These are phyloP conservation scores for Blastobotrys parvus DNA, from an alignment of 805 yeast genomes.

Conservation along the genomic window DNA sequence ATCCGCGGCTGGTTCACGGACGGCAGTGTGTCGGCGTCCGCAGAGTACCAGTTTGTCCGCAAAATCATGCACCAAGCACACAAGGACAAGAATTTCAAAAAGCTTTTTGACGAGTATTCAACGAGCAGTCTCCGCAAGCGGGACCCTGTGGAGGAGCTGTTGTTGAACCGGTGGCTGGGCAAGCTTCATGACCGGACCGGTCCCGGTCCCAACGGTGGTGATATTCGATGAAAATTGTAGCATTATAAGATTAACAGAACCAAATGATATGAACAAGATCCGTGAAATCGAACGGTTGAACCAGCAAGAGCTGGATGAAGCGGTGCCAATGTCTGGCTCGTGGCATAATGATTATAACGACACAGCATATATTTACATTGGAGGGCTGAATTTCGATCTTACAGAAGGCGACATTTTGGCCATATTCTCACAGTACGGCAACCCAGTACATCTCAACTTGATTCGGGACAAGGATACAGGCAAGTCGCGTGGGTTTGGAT, in stretches of 20 bases:
- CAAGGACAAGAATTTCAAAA: background rate
- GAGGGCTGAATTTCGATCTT: slow-evolving; percentile 54
- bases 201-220: background rate
- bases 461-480: slow-evolving; percentile 60
- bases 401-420: slow-evolving; percentile 69
- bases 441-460: slow-evolving; percentile 67
- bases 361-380: slow-evolving; percentile 69
- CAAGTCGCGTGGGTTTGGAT: slow-evolving; percentile 67
- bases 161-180: slow-evolving; percentile 44
- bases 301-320: slow-evolving; percentile 55
- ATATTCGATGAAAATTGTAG: background rate
- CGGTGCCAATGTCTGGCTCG: slow-evolving; percentile 54
- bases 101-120: background rate
- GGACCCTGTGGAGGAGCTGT: slow-evolving; percentile 35
- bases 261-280: slow-evolving; percentile 18
- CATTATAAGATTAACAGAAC: background rate
- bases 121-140: slow-evolving; percentile 5
- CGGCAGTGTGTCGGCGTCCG: slow-evolving; percentile 8
- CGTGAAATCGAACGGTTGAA: slow-evolving; percentile 48
- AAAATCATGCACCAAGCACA: slow-evolving; percentile 11
- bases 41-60: slow-evolving; percentile 15
- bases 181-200: background rate
- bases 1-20: background rate
- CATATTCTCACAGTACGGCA: slow-evolving; percentile 83
- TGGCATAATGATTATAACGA: slow-evolving; percentile 86